Conservation (phyloP, 2,329 filamentous ascomycete species). For the Monascus ruber region DNA sequence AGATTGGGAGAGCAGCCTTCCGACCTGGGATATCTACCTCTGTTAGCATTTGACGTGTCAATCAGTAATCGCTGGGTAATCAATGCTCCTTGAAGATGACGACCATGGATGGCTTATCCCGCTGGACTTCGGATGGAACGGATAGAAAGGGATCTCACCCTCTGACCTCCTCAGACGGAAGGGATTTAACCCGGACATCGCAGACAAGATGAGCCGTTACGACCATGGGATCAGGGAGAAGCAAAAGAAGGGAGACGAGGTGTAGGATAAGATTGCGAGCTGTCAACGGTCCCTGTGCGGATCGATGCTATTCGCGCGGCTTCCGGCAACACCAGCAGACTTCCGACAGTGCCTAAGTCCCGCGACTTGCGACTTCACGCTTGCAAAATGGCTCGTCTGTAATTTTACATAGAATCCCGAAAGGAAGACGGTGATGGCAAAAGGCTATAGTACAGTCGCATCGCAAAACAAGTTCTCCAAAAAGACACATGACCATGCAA, state of each 20-base stretch:
- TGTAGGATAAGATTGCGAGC: not conserved
- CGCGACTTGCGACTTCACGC: too few relatives aligned
- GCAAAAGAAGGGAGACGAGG: constrained; percentile 1
- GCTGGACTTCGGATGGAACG: constrained; percentile 12
- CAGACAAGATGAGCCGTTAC: constrained; percentile 14
- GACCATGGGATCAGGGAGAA: constrained; percentile 17
- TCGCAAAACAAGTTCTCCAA: constrained; percentile 2
- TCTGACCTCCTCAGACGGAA: constrained; percentile 35
- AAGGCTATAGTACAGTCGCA: constrained; percentile 10
- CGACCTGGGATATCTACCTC: constrained; percentile 4
- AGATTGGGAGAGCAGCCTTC: constrained; percentile 2
- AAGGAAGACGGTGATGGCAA: constrained; percentile 4
- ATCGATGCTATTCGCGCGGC: constrained; percentile 2
- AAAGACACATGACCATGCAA: too few relatives aligned
- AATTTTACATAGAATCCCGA: not conserved
- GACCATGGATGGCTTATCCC: constrained; percentile 5
- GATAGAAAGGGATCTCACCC: constrained; percentile 14
- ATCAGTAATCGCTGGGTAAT: constrained; percentile 2
- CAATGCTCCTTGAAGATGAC: constrained; percentile 2
- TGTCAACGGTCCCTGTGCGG: too few relatives aligned
- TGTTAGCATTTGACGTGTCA: constrained; percentile 10
- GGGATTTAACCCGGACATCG: constrained; percentile 40
- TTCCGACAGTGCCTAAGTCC: too few relatives aligned
- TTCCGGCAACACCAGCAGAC: constrained; percentile 4
- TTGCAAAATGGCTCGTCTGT: too few relatives aligned